A percentile compares a stretch with the other conserved stretches of the same genome.
These are phyloP conservation scores for Colletotrichum navitas DNA, from an alignment of 2,329 filamentous ascomycete genomes.

Conservation along the genomic window DNA sequence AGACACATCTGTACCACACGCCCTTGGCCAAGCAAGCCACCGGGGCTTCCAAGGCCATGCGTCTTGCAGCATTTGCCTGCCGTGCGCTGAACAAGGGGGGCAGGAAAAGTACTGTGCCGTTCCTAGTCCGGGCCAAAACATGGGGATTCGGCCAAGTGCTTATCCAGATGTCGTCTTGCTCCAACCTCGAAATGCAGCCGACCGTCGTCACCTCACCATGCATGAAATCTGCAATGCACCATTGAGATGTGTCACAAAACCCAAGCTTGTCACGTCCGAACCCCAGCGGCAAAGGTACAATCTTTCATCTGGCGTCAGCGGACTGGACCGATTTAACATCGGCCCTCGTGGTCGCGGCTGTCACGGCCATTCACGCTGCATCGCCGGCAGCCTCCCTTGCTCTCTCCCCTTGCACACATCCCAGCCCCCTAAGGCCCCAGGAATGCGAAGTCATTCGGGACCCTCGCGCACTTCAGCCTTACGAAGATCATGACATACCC, in stretches of 20 bases:
- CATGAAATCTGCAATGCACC: constrained; percentile 36
- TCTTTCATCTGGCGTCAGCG: constrained; percentile 13
- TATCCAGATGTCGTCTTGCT: constrained; percentile 25
- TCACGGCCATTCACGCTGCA: constrained; percentile 26
- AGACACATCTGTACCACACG: neutral
- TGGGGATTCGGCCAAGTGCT: constrained; percentile 31
- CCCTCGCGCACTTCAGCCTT: constrained; percentile 40
- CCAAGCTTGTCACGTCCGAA: constrained; percentile 4
- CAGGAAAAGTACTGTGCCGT: constrained; percentile 13
- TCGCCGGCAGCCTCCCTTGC: constrained; percentile 22
- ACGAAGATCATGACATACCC: constrained; percentile 37
- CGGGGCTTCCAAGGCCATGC: constrained; percentile 12
- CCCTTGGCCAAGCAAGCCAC: neutral
- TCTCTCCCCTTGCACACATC: constrained; percentile 20
- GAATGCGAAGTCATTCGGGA: constrained; percentile 30
- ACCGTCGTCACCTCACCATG: constrained; percentile 32
- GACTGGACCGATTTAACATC: constrained; percentile 23
- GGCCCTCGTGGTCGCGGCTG: constrained; percentile 30
- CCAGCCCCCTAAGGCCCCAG: constrained; percentile 8
- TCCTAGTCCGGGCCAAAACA: neutral
- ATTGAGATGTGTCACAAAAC: constrained; percentile 26
- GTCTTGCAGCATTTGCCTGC: neutral
- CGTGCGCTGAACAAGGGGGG: neutral
- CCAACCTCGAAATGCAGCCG: constrained; percentile 29
- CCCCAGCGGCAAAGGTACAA: neutral